A percentile compares a stretch with the other conserved stretches of the same genome.
phyloP scores from a whole-genome alignment of 2,329 filamentous ascomycete species.

The Trichophaea hybrida region DNA sequence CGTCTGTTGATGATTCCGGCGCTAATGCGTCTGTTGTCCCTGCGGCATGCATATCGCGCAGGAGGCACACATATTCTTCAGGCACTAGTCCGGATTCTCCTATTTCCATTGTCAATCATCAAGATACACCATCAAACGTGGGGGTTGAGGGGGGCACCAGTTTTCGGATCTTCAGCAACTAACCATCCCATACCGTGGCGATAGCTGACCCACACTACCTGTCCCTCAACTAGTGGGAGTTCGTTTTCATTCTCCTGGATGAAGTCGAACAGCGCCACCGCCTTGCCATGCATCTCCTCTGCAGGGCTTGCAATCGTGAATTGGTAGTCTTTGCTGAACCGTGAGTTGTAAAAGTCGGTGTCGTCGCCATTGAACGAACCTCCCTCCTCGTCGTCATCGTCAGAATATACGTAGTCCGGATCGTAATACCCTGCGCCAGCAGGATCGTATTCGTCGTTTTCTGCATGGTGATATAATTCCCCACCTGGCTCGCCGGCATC shows the following conservation, averaged over 20 bases:
- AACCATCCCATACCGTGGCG: slow-evolving; percentile 94
- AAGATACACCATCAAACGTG: background rate
- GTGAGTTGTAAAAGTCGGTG: slow-evolving; percentile 49
- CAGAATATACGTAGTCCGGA: slow-evolving; percentile 37
- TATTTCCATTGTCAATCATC: slow-evolving; percentile 2
- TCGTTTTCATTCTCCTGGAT: slow-evolving; percentile 93
- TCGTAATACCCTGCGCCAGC: slow-evolving; percentile 33
- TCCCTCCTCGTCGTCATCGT: slow-evolving; percentile 27
- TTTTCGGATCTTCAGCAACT: slow-evolving; percentile 89
- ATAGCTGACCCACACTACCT: slow-evolving; percentile 93
- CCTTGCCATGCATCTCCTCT: slow-evolving; percentile 95
- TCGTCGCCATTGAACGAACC: slow-evolving; percentile 21
- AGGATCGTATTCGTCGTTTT: slow-evolving; percentile 20
- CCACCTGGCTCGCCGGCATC: slow-evolving; percentile 21
- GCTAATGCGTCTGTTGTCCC: slow-evolving; percentile 6
- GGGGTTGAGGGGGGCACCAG: slow-evolving; percentile 33
- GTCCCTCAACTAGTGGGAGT: slow-evolving; percentile 77
- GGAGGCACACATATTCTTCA: slow-evolving; percentile 84
- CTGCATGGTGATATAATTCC: slow-evolving; percentile 21
- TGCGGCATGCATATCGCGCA: slow-evolving; percentile 64
- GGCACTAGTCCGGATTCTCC: slow-evolving; percentile 81
- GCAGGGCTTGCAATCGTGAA: slow-evolving; percentile 91
- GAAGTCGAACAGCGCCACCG: slow-evolving; percentile 90
- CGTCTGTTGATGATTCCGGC: slow-evolving; percentile 24
- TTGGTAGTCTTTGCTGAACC: slow-evolving; percentile 82